Conservation (phyloP, 768 basidiomycete species). For the Podaxis sp. region DNA sequence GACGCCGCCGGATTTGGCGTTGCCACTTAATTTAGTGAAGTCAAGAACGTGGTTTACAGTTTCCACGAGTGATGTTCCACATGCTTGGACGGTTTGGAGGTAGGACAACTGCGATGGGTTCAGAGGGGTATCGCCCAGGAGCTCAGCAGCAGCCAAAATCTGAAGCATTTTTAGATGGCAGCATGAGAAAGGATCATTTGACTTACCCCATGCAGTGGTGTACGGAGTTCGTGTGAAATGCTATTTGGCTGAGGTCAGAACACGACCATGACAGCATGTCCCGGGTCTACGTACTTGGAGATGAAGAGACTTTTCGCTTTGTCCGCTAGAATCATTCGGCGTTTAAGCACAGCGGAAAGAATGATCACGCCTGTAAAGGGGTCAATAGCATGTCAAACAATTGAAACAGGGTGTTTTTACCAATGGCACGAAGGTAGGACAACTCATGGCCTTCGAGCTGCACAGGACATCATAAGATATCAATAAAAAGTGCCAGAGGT, state of each 20-base stretch:
- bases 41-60: conserved; percentile 97
- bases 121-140: conserved; percentile 82
- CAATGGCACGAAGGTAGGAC: conserved; percentile 90
- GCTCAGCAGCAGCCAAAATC: conserved; percentile 90
- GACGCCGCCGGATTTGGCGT: conserved; percentile 72
- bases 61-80: conserved; percentile 93
- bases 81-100: conserved; percentile 90
- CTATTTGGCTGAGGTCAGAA: conserved; percentile 32
- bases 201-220: conserved; percentile 85
- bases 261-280: neutral
- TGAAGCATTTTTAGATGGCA: conserved; percentile 23
- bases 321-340: conserved; percentile 91
- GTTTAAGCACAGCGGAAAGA: conserved; percentile 87
- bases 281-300: conserved; percentile 62
- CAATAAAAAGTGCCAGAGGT: neutral
- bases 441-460: conserved; percentile 87
- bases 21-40: conserved; percentile 92
- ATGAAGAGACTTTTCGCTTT: conserved; percentile 93
- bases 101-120: conserved; percentile 83
- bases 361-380: conserved; percentile 73
- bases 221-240: conserved; percentile 89
- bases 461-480: conserved; percentile 9
- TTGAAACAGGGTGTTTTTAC: conserved; percentile 29
- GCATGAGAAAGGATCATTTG: conserved; percentile 2
- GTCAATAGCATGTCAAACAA: conserved; percentile 9